Evolutionary conservation across 306 rosid genomes (phyloP), one percentile per base, ranked within the genome.

Genomic region (Gleditsia sinensis): DNA sequence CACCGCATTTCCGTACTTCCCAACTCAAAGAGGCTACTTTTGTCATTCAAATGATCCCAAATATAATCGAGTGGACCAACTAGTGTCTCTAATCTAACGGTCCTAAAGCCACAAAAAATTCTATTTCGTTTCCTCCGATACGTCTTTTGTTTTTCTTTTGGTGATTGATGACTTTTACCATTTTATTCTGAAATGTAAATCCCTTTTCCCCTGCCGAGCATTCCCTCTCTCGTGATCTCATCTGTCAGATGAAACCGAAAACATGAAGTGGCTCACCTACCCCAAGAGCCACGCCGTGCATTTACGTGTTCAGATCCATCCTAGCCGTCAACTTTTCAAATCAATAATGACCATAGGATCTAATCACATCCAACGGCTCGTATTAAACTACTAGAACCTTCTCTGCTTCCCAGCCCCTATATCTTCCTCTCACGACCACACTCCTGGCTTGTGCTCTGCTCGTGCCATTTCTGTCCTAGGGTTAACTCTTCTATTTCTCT

Each of bases 391-490:
- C 86, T 74, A 73, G 83, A 82, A 82, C 86, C 34, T 78, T 82
- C 86, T 46, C 9, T 0, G 0, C 75, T 58, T 71, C 82, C n/a
- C 30, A 14, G 1, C 23, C 80, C 51, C 66, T 82, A 60, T 72
- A 73, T 63, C 45, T 43, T 21, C 53, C 21, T 27, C 64, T 9
- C 55, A 6, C 75, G 3, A 0, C 5, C 3, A 0, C 79, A 54
- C 36, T 78, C 12, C 9, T 42, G 74, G 78, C 86, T 78, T 48
- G 83, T 78, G 86, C 19, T 74, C 83, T 62, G 11, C 83, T 78
- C 86, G 86, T 63, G 83, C 66, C 78, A 25, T 28, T 74, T 71
- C 72, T 79, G 50, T 3, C 14, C 11, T 4, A 48, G 54, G 21
- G 54, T 72, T 67, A 4, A 3, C 21, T 0, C 2, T 0, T 1